Base-by-base conservation (phyloP, 1,139 yeast genomes). In the Eremothecium coryli region DNA sequence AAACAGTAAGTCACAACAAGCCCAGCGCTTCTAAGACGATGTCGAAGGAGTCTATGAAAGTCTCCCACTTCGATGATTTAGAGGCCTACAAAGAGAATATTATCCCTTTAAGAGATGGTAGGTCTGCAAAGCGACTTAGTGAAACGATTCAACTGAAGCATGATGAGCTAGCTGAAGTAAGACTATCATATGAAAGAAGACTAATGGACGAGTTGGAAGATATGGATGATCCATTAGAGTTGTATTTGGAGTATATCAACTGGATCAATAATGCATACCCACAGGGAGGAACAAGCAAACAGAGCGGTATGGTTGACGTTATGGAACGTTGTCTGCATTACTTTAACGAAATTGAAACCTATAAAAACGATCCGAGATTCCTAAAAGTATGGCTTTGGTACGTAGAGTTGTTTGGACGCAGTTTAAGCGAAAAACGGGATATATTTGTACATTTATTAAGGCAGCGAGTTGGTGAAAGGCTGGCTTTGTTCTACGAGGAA, bases 21-120 rank as follows among this genome's bases (percentile, higher is more conserved):
- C n/a, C n/a, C n/a, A n/a, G 22, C 22, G 22, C 9, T 20, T 7
- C 10, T 20, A 10, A 20, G 7, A 20, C 22, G 10, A 20, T 20
- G 14, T 67, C 71, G 48, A 54, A 74, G 22, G 22, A 35, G 16
- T 48, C 54, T 26, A 66, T 68, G 40, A 85, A 28, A 12, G 26
- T 35, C 11, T 37, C 70, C 4, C 68, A 70, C 33, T 73, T 75
- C 42, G 66, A 70, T 15, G 52, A 64, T 23, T 62, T 85, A 26
- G 94, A 84, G 52, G 61, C 63, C 16, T 79, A 81, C 38, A 86
- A 86, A 58, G 96, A 86, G 56, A 86, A 86, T 50, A 78, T 86
- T 3, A 69, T 70, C 44, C 86, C 93, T 0, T 48, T 76, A 18
- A 62, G 64, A 2, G 76, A 73, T 11, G 96, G 96, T 2, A 64